Evolutionary conservation across 1,139 yeast species (phyloP).

Genomic region (Saccharomycopsis phalli): DNA sequence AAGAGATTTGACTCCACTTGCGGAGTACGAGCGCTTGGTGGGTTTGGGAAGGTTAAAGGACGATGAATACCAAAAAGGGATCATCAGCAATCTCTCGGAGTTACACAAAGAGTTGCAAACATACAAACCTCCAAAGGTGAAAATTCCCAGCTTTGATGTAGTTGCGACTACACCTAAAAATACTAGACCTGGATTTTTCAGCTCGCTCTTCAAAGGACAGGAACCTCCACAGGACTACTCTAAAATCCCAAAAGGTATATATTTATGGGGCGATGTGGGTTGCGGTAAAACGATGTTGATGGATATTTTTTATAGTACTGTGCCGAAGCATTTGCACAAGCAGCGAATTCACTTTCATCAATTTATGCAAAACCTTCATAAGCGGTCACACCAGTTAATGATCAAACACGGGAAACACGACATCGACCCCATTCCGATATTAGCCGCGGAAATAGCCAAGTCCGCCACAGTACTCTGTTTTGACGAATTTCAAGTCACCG

Average conservation of each 20-base stretch:
- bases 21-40: conserved; percentile 53
- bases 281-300: conserved; percentile 97
- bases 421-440: conserved; percentile 72
- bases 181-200: conserved; percentile 7
- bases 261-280: conserved; percentile 94
- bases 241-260: conserved; percentile 65
- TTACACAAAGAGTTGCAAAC: conserved; percentile 39
- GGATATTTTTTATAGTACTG: conserved; percentile 84
- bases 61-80: conserved; percentile 59
- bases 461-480: conserved; percentile 76
- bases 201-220: conserved; percentile 10
- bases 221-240: conserved; percentile 15
- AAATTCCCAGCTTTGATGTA: conserved; percentile 39
- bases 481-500: conserved; percentile 94
- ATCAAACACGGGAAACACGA: conserved; percentile 49
- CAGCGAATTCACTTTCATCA: conserved; percentile 88
- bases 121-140: conserved; percentile 50
- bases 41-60: conserved; percentile 43
- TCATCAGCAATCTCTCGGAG: conserved; percentile 44
- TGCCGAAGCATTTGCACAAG: conserved; percentile 70
- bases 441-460: conserved; percentile 78
- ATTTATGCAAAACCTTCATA: conserved; percentile 91
- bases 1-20: conserved; percentile 41
- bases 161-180: conserved; percentile 41
- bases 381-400: conserved; percentile 72